Conservation (phyloP, 2,329 filamentous ascomycete species). For the Xylariomycetidae sp. region DNA sequence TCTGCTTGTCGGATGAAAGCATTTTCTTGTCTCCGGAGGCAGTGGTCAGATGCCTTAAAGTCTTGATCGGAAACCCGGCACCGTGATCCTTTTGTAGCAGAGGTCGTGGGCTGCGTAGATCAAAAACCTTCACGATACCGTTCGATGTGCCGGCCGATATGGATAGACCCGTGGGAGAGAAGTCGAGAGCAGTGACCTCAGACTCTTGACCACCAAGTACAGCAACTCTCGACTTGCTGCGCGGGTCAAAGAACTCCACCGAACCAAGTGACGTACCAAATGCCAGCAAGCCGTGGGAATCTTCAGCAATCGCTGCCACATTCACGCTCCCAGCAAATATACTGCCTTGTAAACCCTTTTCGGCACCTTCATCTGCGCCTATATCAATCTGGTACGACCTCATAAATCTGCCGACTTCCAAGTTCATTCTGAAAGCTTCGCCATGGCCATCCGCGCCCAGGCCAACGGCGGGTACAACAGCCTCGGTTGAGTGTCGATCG, state of each 20-base stretch:
- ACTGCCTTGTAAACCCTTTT: slow-evolving; percentile 77
- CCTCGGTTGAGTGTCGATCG: slow-evolving; percentile 76
- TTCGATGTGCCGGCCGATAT: slow-evolving; percentile 83
- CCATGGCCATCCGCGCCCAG: slow-evolving; percentile 81
- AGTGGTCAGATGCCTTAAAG: slow-evolving; percentile 68
- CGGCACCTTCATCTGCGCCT: slow-evolving; percentile 72
- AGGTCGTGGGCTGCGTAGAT: slow-evolving; percentile 81
- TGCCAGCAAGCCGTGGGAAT: slow-evolving; percentile 82
- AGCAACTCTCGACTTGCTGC: slow-evolving; percentile 76
- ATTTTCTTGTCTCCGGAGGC: slow-evolving; percentile 79
- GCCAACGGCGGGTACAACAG: slow-evolving; percentile 81
- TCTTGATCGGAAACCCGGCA: slow-evolving; percentile 89
- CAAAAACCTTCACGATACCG: slow-evolving; percentile 85
- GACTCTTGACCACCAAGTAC: slow-evolving; percentile 65
- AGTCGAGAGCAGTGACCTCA: slow-evolving; percentile 83
- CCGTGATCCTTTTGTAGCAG: slow-evolving; percentile 92
- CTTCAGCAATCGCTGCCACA: slow-evolving; percentile 78
- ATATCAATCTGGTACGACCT: slow-evolving; percentile 89
- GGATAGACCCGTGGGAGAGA: slow-evolving; percentile 76
- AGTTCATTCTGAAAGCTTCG: slow-evolving; percentile 87
- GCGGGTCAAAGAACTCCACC: slow-evolving; percentile 93
- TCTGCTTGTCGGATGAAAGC: slow-evolving; percentile 86
- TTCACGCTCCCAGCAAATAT: slow-evolving; percentile 85
- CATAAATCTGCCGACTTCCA: slow-evolving; percentile 92
- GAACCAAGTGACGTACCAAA: slow-evolving; percentile 96